Conservation (phyloP, 306 rosid species). For the Prunus armeniaca region DNA sequence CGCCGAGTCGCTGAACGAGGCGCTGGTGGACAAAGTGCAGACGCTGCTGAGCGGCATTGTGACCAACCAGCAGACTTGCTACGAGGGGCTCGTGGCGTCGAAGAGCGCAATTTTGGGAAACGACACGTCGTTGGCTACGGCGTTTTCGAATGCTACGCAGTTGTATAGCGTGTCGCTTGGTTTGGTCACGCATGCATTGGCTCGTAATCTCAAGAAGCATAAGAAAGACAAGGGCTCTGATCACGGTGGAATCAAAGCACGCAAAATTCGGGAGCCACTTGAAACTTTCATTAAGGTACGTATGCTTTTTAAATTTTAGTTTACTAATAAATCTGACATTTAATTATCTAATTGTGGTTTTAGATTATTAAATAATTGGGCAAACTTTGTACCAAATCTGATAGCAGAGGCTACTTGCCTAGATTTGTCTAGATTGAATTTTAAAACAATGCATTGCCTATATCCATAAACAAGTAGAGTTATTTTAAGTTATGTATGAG, state of each 20-base stretch:
- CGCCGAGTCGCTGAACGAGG: conserved; percentile 21
- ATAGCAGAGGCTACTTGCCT: not conserved
- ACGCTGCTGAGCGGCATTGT: conserved; percentile 66
- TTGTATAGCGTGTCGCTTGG: conserved; percentile 73
- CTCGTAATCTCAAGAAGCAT: conserved; percentile 27
- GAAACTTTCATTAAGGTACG: conserved; percentile 60
- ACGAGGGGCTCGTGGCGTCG: conserved; percentile 51
- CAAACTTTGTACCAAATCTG: not conserved
- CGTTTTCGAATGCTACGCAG: conserved; percentile 35
- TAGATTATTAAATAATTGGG: not conserved
- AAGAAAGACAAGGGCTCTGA: conserved; percentile 19
- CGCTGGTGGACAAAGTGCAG: conserved; percentile 41
- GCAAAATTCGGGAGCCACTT: conserved; percentile 47
- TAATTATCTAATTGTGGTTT: not conserved
- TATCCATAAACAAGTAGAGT: not conserved
- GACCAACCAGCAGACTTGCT: conserved; percentile 75
- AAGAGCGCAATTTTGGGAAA: conserved; percentile 35
- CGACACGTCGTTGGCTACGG: conserved; percentile 34
- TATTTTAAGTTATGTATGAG: too few relatives aligned
- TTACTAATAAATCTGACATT: not conserved
- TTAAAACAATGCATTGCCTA: not conserved
- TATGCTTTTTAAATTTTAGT: not conserved
- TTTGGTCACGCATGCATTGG: conserved; percentile 47
- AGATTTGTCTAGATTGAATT: not conserved
- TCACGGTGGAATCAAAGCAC: not conserved